Base-by-base conservation (phyloP, 768 basidiomycete species). In the Amanita inopinata region DNA sequence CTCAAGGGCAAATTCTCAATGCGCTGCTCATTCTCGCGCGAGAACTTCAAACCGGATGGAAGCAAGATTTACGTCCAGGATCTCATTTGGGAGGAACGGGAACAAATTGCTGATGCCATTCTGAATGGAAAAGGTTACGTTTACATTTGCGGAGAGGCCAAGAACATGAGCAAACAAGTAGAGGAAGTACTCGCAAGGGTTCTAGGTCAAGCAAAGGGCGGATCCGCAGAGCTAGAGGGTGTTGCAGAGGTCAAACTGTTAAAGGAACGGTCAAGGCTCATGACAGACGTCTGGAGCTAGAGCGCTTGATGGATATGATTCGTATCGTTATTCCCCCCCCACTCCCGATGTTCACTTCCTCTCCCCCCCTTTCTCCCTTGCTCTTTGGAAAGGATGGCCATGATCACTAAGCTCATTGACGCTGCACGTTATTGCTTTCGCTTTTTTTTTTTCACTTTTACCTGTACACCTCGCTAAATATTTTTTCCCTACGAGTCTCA, bases 1-100 rank as follows among this genome's bases (percentile, higher is more conserved):
- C 78, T 99, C 39, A 78, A 81, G 52, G 92, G 88, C 54, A 96
- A 96, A 60, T 91, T 99, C 70, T 70, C 72, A 47, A 71, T 99
- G 66, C 83, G 86, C 59, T 71, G 70, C 49, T 90, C 96, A 3
- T 90, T 97, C 70, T 97, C 93, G 31, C 84, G 91, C 39, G 83
- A 93, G 44, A 79, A 78, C n/a, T 87, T 75, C 69, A 88, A 84
- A 61, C 76, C 86, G 4, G 90, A 92, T 51, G 86, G 91, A 18
- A 70, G 84, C 70, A 99, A 98, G 71, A 88, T 94, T 56, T 99
- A 99, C 64, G 96, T 99, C n/a, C 96, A 99, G 65, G 91, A 99
- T 62, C 68, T 97, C 45, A 66, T 99, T 8, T 91, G 85, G 86
- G 79, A 97, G 38, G 79, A 90, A 57, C 71, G 80, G 43, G 80